Base-by-base conservation (phyloP, 805 yeast genomes). In the Zygoascus tannicola region DNA sequence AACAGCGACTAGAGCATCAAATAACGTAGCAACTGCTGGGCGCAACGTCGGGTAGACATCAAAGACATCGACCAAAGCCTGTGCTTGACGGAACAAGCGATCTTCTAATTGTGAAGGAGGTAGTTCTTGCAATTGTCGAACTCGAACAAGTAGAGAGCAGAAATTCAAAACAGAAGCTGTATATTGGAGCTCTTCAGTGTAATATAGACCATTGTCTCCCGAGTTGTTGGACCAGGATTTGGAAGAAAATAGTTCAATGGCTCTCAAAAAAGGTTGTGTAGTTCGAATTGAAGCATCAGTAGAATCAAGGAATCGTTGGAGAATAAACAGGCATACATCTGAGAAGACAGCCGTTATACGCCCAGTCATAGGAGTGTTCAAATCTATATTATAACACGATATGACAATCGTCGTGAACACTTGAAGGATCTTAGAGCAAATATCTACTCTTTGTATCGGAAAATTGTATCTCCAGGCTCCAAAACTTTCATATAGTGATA, bases 401-500 rank as follows among this genome's bases (percentile, higher is more conserved):
- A 64, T 62, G 36, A 85, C 56, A 2, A 83, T 69, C 32, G 70
- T 71, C 8, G 72, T 63, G 55, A 85, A 81, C 2, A 78, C 65
- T 20, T 68, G 69, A 12, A 80, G 64, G 4, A 78, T 68, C 41
- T 68, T 62, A 4, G 70, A 64, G 0, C 88, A 86, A 36, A 86
- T 66, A 51, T 76, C 73, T 50, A 75, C 67, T 48, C 78, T 76
- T 55, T 86, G 84, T 38, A 66, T 60, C 1, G 75, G 64, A 8
- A 71, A 59, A 23, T 67, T 64, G 59, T 77, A 87, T 50, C 77
- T 73, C 83, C 94, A 85, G 55, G 72, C 75, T 3, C 71, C 63
- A 51, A 80, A 83, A 51, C 84, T 78, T 54, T 86, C 95, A 62
- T 79, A 85, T 0, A 84, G 74, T 41, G 74, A 74, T n/a, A 84